Evolutionary conservation across 306 rosid genomes (phyloP), one percentile per base, ranked within the genome.

Genomic region (Begonia masoniana): DNA sequence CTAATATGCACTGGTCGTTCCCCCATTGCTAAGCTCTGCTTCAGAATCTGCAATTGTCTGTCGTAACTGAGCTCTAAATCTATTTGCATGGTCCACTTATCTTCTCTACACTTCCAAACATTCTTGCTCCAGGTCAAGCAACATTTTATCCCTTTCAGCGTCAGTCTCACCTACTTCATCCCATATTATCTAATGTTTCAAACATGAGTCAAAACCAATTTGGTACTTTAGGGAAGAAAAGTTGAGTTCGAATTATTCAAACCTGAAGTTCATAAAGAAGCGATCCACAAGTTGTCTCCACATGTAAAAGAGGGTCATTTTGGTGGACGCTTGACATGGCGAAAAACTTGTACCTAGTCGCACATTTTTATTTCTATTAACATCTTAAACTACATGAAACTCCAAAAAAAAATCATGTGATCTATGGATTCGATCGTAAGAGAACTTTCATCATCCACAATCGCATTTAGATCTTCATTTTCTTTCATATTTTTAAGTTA

Each of bases 41-140:
- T 86, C 99, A 10, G 82, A 82, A 72, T 92, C 99, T 51, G 99
- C 95, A 55, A 92, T 92, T 49, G 84, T 87, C 65, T 86, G 96
- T 61, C 96, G 80, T 50, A 92, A 60, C 70, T 86, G 88, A 77
- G 96, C 99, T 75, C 99, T 86, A 57, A 72, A 75, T 67, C 65
- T 58, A 57, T 83, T 92, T 47, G 96, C 99, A 57, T 62, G 71
- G 63, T 92, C 99, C n/a, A 92, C 84, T 75, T 83, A 86, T 72
- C 95, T 81, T 74, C 88, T 75, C 70, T 86, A 92, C 41, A 92
- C 93, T 70, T 86, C 94, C 58, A 86, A 69, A 66, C 88, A 86
- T 68, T 92, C 96, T 71, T 82, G 88, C 56, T 86, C 95, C 16
- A 92, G 69, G 76, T 92, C 96, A 62, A 75, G 82, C 71, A 92